Base-by-base conservation (phyloP, 768 basidiomycete species). In the Tylopilus subfusipes region DNA sequence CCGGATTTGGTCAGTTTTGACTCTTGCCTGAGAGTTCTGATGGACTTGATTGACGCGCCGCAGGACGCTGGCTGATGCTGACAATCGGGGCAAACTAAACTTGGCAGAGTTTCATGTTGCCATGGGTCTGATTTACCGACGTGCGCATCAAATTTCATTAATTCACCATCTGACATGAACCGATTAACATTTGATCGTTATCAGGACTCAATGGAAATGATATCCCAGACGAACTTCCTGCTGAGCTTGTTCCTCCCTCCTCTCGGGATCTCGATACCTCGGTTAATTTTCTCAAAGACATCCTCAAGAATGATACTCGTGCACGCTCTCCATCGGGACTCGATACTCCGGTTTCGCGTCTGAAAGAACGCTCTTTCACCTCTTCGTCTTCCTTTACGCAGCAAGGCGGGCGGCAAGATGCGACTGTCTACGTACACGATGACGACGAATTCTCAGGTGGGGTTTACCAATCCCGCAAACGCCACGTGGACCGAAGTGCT, bases 81-180 rank as follows among this genome's bases (percentile, higher is more conserved):
- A 95, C 56, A 93, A 98, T 72, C 86, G 93, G 22, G 97, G 97
- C 22, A 97, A 94, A 71, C 82, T 98, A 45, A 98, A 97, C 62
- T 76, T 96, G 25, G 88, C 91, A 14, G 97, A 98, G 68, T 99
- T 99, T 69, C 93, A 98, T 68, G 90, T 98, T 54, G 97, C 97
- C 0, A 99, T 99, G 96, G 93, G 91, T 49, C 76, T 98, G 51
- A 98, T 99, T 65, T 98, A 94, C 73, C 86, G 97, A 66, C 81
- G 96, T 98, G 74, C 62, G 90, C 82, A 57, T 47, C 43, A 2
- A 21, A 25, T 48, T 25, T n/a, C 33, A 36, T 52, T 21, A n/a
- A n/a, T n/a, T n/a, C n/a, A n/a, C 31, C 19, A 22, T 46, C n/a
- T 22, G 5, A 36, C 12, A 7, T 10, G 42, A 54, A 14, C 4